These are phyloP conservation scores for Albifimbria verrucaria DNA, from an alignment of 2,329 filamentous ascomycete species.

Conservation along the genomic window DNA sequence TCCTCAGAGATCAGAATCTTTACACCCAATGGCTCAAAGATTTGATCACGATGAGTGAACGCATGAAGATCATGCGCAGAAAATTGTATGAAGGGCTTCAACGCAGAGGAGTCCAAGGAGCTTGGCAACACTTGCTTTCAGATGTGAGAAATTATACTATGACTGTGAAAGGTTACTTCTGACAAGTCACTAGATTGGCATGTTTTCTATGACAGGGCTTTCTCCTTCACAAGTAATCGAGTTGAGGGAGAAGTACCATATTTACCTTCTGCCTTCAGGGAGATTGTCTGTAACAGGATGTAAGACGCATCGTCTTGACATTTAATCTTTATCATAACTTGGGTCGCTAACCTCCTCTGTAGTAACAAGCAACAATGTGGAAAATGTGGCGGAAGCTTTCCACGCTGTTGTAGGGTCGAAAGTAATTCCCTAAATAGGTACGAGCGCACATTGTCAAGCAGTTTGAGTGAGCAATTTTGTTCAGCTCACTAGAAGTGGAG, in stretches of 20 bases:
- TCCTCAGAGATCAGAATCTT: slow-evolving; percentile 25
- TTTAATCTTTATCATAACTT: too few species aligned
- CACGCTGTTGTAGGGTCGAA: too few species aligned
- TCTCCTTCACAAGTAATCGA: slow-evolving; percentile 22
- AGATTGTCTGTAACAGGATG: too few species aligned
- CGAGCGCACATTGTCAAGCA: too few species aligned
- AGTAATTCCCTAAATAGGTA: too few species aligned
- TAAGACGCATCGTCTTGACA: too few species aligned
- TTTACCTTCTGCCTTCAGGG: neutral
- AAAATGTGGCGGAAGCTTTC: neutral
- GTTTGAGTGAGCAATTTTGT: neutral
- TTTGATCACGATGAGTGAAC: slow-evolving; percentile 30
- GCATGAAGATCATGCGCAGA: slow-evolving; percentile 31
- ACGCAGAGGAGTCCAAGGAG: neutral
- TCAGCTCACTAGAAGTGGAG: neutral
- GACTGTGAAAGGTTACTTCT: too few species aligned
- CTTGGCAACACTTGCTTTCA: too few species aligned
- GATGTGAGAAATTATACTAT: too few species aligned
- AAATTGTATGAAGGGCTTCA: slow-evolving; percentile 28
- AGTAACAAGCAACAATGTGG: too few species aligned
- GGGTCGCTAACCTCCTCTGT: too few species aligned
- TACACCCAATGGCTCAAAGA: slow-evolving; percentile 30
- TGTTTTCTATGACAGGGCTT: slow-evolving; percentile 37
- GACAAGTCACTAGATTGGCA: slow-evolving; percentile 40
- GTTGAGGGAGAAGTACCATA: neutral